Base-by-base conservation (phyloP, 768 basidiomycete genomes). In the Cystofilobasidium ferigula region DNA sequence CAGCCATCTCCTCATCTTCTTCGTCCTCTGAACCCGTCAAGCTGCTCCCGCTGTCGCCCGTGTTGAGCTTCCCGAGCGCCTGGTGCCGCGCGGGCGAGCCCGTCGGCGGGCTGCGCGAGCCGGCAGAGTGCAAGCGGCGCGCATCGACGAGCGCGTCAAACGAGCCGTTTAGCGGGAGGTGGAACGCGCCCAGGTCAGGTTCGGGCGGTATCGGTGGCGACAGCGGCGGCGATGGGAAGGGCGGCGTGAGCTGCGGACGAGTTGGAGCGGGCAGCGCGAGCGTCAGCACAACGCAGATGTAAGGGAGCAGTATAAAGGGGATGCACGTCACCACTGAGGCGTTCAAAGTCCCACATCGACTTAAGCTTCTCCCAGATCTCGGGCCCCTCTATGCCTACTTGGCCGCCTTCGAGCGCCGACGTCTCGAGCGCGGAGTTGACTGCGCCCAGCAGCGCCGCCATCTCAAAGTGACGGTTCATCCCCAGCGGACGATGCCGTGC, bases 301-400 rank as follows among this genome's bases (percentile, higher is more conserved):
- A 6, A 53, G 26, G 6, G 26, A 26, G 26, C 9, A 26, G 7
- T 24, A 30, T 6, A 53, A n/a, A n/a, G n/a, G n/a, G n/a, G 32
- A 40, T 38, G 34, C 38, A 60, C 58, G 26, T 40, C 58, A 18
- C 43, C 58, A 24, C 43, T 28, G 35, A 60, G 38, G 16, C 58
- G 38, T 20, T 60, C 58, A 8, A 60, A 26, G 40, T 60, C 58
- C 58, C 58, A 60, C 58, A 60, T 60, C 26, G 38, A 42, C 38
- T 32, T 40, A 4, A 60, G 34, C 58, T 60, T 60, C 4, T 60
- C 43, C 58, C 58, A 60, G 28, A 60, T 24, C 36, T 60, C 58
- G 13, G 38, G 38, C 16, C 58, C 43, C 40, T 40, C 43, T 3
- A 60, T 38, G 24, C 58, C 58, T 6, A 13, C 58, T 8, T 43